Evolutionary conservation across 805 yeast species (phyloP), one percentile per base, ranked within the genome.

Genomic region (Isabelozyma gotoi): DNA sequence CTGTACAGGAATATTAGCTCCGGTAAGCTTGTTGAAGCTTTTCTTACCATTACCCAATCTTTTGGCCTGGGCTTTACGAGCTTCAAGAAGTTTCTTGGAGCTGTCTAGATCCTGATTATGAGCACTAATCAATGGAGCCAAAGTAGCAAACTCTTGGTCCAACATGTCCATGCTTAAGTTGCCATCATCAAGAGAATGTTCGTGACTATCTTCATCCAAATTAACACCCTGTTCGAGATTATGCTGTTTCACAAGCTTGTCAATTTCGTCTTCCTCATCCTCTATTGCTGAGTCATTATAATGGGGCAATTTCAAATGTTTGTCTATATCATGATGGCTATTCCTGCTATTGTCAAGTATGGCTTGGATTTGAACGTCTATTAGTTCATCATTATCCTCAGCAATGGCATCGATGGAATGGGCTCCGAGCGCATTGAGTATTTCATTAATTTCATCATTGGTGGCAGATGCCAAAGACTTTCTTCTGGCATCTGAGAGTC

Each of bases 81-180:
- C 50, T 24, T 52, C 49, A 15, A 50, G 50, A 21, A 51, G 57
- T 21, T 59, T 60, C 40, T 53, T 51, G 31, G 58, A 56, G 19
- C 51, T 53, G 39, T 57, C 39, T 18, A 61, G 43, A 3, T 52
- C 65, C 31, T 63, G 62, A 45, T 62, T 57, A 41, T 67, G 69
- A 3, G 66, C 71, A 48, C 63, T 65, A 21, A 69, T 64, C 41
- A 68, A 57, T 10, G 74, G 74, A 5, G 66, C 69, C 40, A 71
- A 56, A 32, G 67, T 57, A 12, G 72, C 73, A 17, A 71, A 62
- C 46, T 71, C 76, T 43, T 65, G 71, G 41, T 71, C 74, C 31
- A 71, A 59, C 5, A 56, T 58, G 41, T 60, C 65, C 52, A 62
- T 51, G 33, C 59, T 69, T n/a, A 55, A 37, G 20, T 16, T 15